Base-by-base conservation (phyloP, 2,329 filamentous ascomycete species). In the Cryphonectria japonica region DNA sequence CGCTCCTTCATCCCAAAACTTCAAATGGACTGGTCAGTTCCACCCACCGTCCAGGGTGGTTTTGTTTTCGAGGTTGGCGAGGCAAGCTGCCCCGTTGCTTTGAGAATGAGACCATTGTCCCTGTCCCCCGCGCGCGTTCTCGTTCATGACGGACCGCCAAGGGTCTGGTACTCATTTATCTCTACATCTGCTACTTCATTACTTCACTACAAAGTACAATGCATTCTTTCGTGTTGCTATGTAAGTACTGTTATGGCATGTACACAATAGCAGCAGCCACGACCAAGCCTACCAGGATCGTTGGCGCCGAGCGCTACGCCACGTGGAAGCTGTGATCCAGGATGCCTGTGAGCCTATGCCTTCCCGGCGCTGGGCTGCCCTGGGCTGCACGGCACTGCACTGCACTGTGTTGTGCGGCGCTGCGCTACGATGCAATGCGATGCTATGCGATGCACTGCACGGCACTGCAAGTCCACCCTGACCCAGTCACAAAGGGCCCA, bases 291-390 rank as follows among this genome's bases (percentile, higher is more conserved):
- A 39, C 59, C 59, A 61, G 59, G 59, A 14, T 61, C 32, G 22
- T 61, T 39, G 59, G 59, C 59, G 59, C 59, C 59, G 8, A 61
- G 32, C 32, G 34, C 26, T 8, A 61, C 34, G 19, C 34, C 59
- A 61, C 59, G 59, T 61, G 59, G 59, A 14, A n/a, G 14, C 11
- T 61, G 32, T 61, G 34, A 61, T 7, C 54, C 29, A 59, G 54
- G 54, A 19, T 59, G 54, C 54, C 46, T 50, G 54, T 14, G 54
- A 59, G 26, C 26, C 54, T 59, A 29, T 59, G 26, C 54, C 54
- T 34, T 32, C 46, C 46, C 26, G 26, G 16, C 52, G 26, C 13
- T 54, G 50, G 9, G n/a, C 16, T 50, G 46, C 52, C 3, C 26
- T 29, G 26, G 11, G 11, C 4, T 22, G 43, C 16, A 3, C 52